Conservation (phyloP, 2,329 filamentous ascomycete species). For the Paecilomyces sp. region DNA sequence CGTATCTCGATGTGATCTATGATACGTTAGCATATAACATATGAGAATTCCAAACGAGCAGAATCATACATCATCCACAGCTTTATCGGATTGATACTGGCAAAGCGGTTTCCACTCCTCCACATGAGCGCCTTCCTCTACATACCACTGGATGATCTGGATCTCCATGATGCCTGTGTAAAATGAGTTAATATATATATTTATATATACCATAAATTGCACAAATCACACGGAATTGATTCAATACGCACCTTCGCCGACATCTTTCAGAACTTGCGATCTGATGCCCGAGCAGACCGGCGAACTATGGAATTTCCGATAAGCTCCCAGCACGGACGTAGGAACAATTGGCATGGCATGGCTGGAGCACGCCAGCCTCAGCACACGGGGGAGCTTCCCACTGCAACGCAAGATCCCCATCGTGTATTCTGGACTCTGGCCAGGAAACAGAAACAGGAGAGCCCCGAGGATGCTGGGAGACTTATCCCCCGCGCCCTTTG, state of each 20-base stretch:
- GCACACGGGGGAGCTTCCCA: slow-evolving; percentile 18
- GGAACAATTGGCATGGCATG: slow-evolving; percentile 18
- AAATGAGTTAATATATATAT: not conserved
- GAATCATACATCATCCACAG: slow-evolving; percentile 51
- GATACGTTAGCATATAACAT: slow-evolving; percentile 33
- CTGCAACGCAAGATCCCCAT: slow-evolving; percentile 27
- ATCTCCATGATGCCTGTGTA: slow-evolving; percentile 88
- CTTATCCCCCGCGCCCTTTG: not conserved
- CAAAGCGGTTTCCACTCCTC: slow-evolving; percentile 98
- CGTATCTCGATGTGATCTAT: slow-evolving; percentile 92
- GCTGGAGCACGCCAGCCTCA: slow-evolving; percentile 18
- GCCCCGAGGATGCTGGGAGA: not conserved
- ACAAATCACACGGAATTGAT: not conserved
- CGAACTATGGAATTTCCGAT: slow-evolving; percentile 29
- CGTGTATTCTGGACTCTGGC: slow-evolving; percentile 2
- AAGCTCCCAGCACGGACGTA: slow-evolving; percentile 14
- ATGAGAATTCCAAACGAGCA: not conserved
- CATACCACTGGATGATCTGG: slow-evolving; percentile 99
- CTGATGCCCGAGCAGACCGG: slow-evolving; percentile 26
- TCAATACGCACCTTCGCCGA: slow-evolving; percentile 31
- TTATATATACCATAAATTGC: slow-evolving; percentile 11
- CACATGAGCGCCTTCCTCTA: slow-evolving; percentile 87
- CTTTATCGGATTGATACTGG: slow-evolving; percentile 98
- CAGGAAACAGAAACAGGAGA: not conserved
- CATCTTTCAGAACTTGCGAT: slow-evolving; percentile 37